These are phyloP conservation scores for Lasiodiplodia hormozganensis DNA, from an alignment of 2,329 filamentous ascomycete genomes.

Conservation along the genomic window DNA sequence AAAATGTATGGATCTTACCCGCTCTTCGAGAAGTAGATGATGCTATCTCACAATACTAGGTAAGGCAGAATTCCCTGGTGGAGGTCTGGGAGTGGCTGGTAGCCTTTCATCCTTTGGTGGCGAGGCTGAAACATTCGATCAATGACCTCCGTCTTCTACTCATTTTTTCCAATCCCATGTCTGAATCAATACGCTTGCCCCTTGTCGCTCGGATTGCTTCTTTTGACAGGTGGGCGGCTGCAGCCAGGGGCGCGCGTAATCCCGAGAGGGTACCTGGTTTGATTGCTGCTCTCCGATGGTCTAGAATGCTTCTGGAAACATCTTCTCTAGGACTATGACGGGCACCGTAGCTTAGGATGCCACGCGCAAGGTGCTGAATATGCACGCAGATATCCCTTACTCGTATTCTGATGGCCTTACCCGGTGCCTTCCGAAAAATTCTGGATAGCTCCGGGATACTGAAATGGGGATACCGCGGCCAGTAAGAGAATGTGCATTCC, in stretches of 20 bases:
- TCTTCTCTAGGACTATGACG: neutral
- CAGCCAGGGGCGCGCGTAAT: neutral
- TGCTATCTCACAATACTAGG: neutral
- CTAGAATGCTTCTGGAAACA: constrained; percentile 14
- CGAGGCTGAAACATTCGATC: neutral
- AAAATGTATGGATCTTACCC: neutral
- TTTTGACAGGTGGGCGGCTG: neutral
- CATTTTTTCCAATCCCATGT: neutral
- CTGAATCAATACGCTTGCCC: neutral
- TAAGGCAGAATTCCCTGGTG: neutral
- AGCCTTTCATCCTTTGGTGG: neutral
- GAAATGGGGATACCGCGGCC: neutral
- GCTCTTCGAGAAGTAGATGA: neutral
- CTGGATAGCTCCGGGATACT: neutral
- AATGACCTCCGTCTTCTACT: neutral
- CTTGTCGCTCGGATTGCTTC: neutral
- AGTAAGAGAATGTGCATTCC: neutral
- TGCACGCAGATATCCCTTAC: neutral
- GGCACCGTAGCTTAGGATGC: neutral
- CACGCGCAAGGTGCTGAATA: neutral
- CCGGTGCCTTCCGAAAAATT: constrained; percentile 1
- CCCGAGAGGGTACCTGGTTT: neutral
- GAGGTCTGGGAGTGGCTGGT: neutral
- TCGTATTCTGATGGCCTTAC: neutral
- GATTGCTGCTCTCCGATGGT: neutral